Evolutionary conservation across 225 moss, liverwort and hornwort species (phyloP), one percentile per base, ranked within the genome.

Genomic region (Physcomitrellopsis africana): DNA sequence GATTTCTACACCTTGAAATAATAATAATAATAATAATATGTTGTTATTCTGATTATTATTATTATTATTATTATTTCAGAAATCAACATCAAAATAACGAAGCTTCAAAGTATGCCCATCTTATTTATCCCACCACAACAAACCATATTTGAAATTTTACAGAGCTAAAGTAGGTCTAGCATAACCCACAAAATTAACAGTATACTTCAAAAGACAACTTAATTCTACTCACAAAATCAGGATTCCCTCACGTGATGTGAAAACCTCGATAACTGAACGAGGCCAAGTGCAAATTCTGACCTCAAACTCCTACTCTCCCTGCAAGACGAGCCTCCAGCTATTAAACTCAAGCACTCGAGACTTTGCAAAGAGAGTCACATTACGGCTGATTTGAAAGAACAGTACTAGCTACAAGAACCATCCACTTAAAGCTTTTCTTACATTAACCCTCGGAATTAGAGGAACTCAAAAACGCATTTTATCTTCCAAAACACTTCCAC

Each of bases 61-160:
- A 7, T 37, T 4, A 37, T 37, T 37, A 37, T 37, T 37, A 37
- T 0, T 37, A 7, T 37, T 37, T 7, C 32, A 37, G 32, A 37
- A 37, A 37, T 37, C 3, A 37, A 2, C 32, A 37, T 37, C 32
- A 37, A 37, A n/a, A 37, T 37, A 37, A 37, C 7, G 32, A 37
- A 37, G 42, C 72, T 72, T 72, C 46, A n/a, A 18, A 66, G 22
- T 12, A 52, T 58, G 51, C 54, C 55, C 6, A 42, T 41, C 46
- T 20, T 11, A 41, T 37, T 29, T 47, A 72, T 26, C 37, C 37
- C 51, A 73, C 51, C 17, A 10, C 0, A 42, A 63, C 19, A 63
- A 42, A 52, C 22, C 11, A 13, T 0, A 44, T 44, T 16, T 15
- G 13, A 67, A 32, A 2, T 1, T 0, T 1, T 16, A 9, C 70